Evolutionary conservation across 2,329 filamentous ascomycete species (phyloP), one percentile per base, ranked within the genome.

Genomic region (Diplodia intermedia): DNA sequence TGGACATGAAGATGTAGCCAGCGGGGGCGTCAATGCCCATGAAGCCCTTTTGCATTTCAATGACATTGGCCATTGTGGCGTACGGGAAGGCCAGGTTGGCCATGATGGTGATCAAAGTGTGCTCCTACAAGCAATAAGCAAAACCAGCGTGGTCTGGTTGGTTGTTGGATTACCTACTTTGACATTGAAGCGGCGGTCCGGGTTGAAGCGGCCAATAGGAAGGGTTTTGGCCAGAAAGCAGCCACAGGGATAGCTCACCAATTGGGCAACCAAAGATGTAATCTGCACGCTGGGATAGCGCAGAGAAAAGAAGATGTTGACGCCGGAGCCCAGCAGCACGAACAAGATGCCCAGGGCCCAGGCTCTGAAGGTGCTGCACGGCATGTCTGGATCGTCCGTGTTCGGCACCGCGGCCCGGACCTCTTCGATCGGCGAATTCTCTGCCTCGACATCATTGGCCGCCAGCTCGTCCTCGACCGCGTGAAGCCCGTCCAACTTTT

Each of bases 51-150:
- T 62, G 68, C 38, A 92, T 78, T 76, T 91, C 88, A 74, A 90
- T 92, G 1, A 82, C 71, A 70, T 90, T 82, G 26, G 89, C 89
- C 74, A 91, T 91, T 66, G 88, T 81, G 72, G 91, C 86, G 75
- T 89, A 88, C 75, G 93, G 93, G 72, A 92, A 92, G 20, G 89
- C 84, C 15, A 87, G 78, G 8, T 52, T 65, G 11, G 67, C 50
- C 36, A 60, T 68, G 12, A 66, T 53, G 31, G 49, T 65, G 29
- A 60, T 61, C 31, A 61, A 26, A 33, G 33, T 61, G 47, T 63
- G 52, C 18, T 52, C 47, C 29, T 61, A 33, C 31, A 18, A 68
- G 7, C 8, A 23, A 31, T 68, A 8, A 62, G 55, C 23, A 49
- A 23, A 9, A 18, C 11, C 15, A 15, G 7, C 5, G 20, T 36